Conservation (phyloP, 2,329 filamentous ascomycete genomes). For the Xylariaceae sp. region DNA sequence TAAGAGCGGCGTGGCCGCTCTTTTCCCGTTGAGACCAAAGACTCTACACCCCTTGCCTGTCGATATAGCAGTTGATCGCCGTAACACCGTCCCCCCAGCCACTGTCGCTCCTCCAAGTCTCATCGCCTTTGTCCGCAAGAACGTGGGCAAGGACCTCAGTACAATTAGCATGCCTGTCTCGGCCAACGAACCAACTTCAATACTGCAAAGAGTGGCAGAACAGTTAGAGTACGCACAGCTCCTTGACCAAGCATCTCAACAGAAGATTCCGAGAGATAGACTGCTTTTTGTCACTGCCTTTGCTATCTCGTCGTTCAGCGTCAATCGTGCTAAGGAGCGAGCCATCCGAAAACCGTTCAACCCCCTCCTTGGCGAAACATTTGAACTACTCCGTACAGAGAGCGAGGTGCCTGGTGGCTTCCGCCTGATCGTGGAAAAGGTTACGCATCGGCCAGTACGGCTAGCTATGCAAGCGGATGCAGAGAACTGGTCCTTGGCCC, state of each 20-base stretch:
- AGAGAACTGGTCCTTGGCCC: slow-evolving; percentile 82
- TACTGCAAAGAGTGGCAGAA: slow-evolving; percentile 88
- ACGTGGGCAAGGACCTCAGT: slow-evolving; percentile 96
- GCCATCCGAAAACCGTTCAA: slow-evolving; percentile 97
- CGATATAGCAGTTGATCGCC: slow-evolving; percentile 66
- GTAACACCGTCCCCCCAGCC: slow-evolving; percentile 73
- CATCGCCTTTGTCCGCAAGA: slow-evolving; percentile 94
- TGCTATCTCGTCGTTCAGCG: slow-evolving; percentile 85
- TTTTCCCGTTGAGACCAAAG: slow-evolving; percentile 81
- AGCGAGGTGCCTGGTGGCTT: slow-evolving; percentile 75
- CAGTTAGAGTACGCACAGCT: slow-evolving; percentile 89
- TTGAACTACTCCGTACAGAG: slow-evolving; percentile 87
- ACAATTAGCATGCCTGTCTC: slow-evolving; percentile 98
- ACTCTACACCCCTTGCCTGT: slow-evolving; percentile 80
- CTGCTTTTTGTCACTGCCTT: slow-evolving; percentile 89
- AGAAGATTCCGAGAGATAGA: slow-evolving; percentile 68
- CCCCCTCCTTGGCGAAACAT: slow-evolving; percentile 94
- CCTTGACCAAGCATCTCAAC: slow-evolving; percentile 75
- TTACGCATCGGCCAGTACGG: slow-evolving; percentile 89
- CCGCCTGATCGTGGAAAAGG: slow-evolving; percentile 93
- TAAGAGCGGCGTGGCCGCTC: slow-evolving; percentile 66
- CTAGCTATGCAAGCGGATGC: slow-evolving; percentile 94
- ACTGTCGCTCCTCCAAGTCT: slow-evolving; percentile 85
- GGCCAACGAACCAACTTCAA: slow-evolving; percentile 88
- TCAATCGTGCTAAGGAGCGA: slow-evolving; percentile 83